phyloP scores from a whole-genome alignment of 768 basidiomycete species.

The Russula compacta region DNA sequence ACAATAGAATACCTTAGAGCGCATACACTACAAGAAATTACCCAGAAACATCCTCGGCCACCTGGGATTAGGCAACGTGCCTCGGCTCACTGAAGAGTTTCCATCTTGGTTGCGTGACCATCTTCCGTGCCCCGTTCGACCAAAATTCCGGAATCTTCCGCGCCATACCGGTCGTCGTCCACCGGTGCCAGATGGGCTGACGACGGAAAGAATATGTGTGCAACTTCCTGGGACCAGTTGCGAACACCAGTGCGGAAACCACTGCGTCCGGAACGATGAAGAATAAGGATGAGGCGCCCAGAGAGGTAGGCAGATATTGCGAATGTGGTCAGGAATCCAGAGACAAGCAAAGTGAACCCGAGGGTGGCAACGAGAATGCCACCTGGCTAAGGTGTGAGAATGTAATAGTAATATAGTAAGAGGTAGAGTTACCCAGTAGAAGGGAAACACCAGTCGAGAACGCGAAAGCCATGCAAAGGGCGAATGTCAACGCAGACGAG shows the following conservation, averaged over 20 bases:
- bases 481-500: slow-evolving; percentile 2
- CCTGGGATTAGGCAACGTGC: background rate
- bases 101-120: background rate
- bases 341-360: slow-evolving; percentile 11
- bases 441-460: slow-evolving; percentile 12
- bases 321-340: slow-evolving; percentile 10
- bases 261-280: slow-evolving; percentile 4
- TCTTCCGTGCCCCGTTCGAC: background rate
- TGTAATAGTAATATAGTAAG: background rate
- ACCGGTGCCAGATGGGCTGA: background rate
- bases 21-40: background rate
- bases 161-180: background rate
- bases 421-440: background rate
- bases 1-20: background rate
- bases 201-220: background rate
- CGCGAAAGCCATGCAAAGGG: slow-evolving; percentile 10
- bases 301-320: slow-evolving; percentile 3
- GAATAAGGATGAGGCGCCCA: slow-evolving; percentile 3
- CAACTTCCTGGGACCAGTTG: slow-evolving; percentile 10
- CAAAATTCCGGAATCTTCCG: background rate
- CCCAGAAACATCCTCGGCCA: background rate
- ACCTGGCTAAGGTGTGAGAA: background rate
- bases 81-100: background rate
- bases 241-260: slow-evolving; percentile 9
- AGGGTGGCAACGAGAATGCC: slow-evolving; percentile 9